A percentile compares a stretch with the other conserved stretches of the same genome.
Conservation (phyloP, 1,284 basidiomycete genomes). For the Pholiota adiposa region DNA sequence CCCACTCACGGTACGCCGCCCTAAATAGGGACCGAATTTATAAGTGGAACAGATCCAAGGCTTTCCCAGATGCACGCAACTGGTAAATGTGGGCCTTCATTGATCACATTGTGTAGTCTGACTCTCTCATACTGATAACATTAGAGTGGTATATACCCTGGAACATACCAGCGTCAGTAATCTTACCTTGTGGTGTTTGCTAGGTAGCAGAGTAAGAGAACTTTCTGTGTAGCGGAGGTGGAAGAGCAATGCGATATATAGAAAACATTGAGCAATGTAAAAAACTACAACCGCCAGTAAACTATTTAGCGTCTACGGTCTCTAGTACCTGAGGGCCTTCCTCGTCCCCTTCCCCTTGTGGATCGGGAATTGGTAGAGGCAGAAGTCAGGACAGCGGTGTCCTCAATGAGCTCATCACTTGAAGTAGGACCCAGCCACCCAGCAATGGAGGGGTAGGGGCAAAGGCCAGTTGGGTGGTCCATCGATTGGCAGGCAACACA, state of each 20-base stretch:
- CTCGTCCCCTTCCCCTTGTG: no score
- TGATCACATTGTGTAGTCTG: not conserved
- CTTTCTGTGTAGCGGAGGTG: no score
- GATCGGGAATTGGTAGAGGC: no score
- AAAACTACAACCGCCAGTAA: no score
- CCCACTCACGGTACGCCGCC: conserved; percentile 2
- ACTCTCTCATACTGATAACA: not conserved
- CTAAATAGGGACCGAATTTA: not conserved
- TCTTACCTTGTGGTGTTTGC: no score
- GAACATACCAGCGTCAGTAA: not conserved
- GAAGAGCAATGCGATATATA: no score
- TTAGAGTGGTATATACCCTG: not conserved
- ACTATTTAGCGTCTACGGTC: no score
- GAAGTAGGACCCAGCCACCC: not conserved
- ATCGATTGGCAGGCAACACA: not conserved
- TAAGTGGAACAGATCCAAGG: not conserved
- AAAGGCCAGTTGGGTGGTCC: not conserved
- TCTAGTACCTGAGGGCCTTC: no score
- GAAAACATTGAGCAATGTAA: no score
- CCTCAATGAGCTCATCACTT: no score
- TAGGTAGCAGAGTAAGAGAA: no score
- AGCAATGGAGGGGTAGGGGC: not conserved
- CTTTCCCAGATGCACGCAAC: not conserved
- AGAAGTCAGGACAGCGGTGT: no score
- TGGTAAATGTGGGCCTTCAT: conserved; percentile 2